Conservation (phyloP, 768 basidiomycete species). For the Tulasnella sp. region DNA sequence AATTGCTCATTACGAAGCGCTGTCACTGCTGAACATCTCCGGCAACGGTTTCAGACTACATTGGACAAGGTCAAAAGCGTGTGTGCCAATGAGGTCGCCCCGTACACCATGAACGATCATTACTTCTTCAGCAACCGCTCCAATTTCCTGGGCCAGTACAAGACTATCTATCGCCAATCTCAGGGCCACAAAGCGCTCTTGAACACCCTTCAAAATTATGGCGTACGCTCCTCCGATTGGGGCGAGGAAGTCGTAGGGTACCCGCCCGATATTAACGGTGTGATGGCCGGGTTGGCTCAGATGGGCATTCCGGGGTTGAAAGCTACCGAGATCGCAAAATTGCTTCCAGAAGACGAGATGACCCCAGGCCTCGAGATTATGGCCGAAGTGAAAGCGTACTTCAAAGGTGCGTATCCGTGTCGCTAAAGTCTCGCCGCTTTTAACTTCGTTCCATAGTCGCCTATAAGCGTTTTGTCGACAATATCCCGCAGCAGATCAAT, state of each 20-base stretch:
- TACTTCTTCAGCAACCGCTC: constrained; percentile 13
- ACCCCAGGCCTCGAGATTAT: constrained; percentile 41
- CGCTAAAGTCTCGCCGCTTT: background rate
- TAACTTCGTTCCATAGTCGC: constrained; percentile 33
- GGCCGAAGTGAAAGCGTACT: constrained; percentile 63
- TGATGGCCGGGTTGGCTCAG: constrained; percentile 24
- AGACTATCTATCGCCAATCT: constrained; percentile 2
- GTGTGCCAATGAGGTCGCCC: background rate
- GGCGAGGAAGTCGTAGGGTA: no score
- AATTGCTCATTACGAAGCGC: background rate
- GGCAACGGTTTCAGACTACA: background rate
- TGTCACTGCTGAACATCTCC: background rate
- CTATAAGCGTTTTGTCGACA: constrained; percentile 50
- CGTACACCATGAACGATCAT: constrained; percentile 13
- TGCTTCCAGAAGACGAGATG: background rate
- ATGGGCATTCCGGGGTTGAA: constrained; percentile 37
- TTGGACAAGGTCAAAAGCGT: background rate
- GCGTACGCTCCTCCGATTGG: background rate
- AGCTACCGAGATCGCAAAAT: constrained; percentile 29
- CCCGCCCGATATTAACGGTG: background rate
- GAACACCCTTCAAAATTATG: background rate
- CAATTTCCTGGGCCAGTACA: constrained; percentile 8
- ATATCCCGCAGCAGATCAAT: constrained; percentile 47
- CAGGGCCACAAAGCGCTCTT: background rate
- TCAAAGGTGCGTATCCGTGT: constrained; percentile 44